Conservation (phyloP, 129 eudicot species). For the Sambucus nigra region DNA sequence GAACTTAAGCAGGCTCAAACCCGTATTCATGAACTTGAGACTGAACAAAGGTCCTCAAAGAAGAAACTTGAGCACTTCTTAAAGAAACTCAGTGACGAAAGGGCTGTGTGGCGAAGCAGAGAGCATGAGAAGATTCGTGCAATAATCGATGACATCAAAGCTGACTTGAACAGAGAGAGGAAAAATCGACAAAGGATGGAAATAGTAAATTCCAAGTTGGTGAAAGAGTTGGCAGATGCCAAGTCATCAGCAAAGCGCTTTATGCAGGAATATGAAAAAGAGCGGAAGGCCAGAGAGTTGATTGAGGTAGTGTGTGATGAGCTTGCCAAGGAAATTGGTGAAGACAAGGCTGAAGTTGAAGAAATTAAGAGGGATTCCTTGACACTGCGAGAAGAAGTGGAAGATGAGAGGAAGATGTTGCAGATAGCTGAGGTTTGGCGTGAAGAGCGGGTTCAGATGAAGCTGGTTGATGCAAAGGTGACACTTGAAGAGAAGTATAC, state of each 20-base stretch:
- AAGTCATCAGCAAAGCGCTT: constrained; percentile 57
- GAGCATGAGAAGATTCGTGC: constrained; percentile 92
- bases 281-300: constrained; percentile 64
- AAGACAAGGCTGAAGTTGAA: constrained; percentile 88
- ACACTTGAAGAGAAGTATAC: constrained; percentile 68
- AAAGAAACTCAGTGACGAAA: constrained; percentile 74
- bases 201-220: constrained; percentile 69
- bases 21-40: constrained; percentile 69
- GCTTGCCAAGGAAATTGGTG: constrained; percentile 86
- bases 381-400: constrained; percentile 83
- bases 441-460: constrained; percentile 95
- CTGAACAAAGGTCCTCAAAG: constrained; percentile 71
- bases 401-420: constrained; percentile 88
- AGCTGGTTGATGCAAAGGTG: constrained; percentile 81
- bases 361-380: constrained; percentile 65
- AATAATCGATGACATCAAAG: constrained; percentile 64
- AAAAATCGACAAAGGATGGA: constrained; percentile 71
- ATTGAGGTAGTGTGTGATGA: constrained; percentile 93
- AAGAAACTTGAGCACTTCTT: constrained; percentile 83
- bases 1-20: constrained; percentile 72
- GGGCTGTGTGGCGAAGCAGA: constrained; percentile 76
- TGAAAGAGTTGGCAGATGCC: constrained; percentile 61
- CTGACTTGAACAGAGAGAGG: constrained; percentile 59
- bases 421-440: constrained; percentile 99
- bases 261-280: constrained; percentile 82